A percentile compares a stretch with the other conserved stretches of the same genome.
phyloP scores from a whole-genome alignment of 1,284 basidiomycete genomes.

The Agroathelia rolfsii region DNA sequence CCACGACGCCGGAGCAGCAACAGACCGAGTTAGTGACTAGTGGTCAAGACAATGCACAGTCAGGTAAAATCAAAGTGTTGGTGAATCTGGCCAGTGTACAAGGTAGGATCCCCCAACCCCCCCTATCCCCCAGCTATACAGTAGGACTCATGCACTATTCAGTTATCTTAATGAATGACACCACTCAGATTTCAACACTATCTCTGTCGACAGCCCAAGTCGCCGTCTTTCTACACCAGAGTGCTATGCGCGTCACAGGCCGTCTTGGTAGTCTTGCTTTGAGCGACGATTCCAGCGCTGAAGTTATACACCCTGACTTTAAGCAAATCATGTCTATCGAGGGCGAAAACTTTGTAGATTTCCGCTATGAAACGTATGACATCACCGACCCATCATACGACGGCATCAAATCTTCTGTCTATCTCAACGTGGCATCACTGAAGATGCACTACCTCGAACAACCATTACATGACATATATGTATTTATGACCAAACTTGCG shows the following conservation, averaged over 20 bases:
- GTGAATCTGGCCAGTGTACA: slow-evolving; percentile 85
- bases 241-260: slow-evolving; percentile 74
- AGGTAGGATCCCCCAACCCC: slow-evolving; percentile 35
- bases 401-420: slow-evolving; percentile 83
- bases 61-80: slow-evolving; percentile 72
- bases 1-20: slow-evolving; percentile 7
- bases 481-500: slow-evolving; percentile 83
- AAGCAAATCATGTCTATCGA: slow-evolving; percentile 91
- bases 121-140: slow-evolving; percentile 2
- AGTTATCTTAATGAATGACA: slow-evolving; percentile 83
- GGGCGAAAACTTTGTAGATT: slow-evolving; percentile 91
- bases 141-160: slow-evolving; percentile 9
- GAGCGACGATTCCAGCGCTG: slow-evolving; percentile 62
- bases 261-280: slow-evolving; percentile 82
- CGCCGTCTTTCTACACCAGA: slow-evolving; percentile 65
- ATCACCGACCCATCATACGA: slow-evolving; percentile 56
- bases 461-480: slow-evolving; percentile 78
- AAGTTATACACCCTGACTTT: slow-evolving; percentile 58
- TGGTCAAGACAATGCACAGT: too few species aligned
- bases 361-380: slow-evolving; percentile 92
- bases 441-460: slow-evolving; percentile 85
- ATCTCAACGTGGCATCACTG: slow-evolving; percentile 84
- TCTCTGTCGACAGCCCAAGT: slow-evolving; percentile 90
- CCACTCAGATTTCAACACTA: slow-evolving; percentile 71
- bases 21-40: slow-evolving; percentile 4